Evolutionary conservation across 305 asterid genomes (phyloP), one percentile per base, ranked within the genome.

Genomic region (Andrographis paniculata): DNA sequence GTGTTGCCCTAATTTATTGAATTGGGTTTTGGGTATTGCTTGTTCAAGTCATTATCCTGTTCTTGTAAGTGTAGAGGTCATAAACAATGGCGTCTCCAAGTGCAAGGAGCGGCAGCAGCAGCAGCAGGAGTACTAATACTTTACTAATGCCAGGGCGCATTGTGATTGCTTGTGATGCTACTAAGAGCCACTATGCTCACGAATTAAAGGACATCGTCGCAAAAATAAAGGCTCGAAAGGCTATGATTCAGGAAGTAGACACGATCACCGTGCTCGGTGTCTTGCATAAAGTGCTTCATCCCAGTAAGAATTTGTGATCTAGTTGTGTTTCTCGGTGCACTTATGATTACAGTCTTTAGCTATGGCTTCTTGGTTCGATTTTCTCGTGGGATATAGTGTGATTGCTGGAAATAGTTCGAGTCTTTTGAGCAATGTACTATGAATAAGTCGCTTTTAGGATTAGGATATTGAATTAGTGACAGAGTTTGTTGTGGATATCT

Each of bases 191-290:
- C 0, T 41, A 20, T 1, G 53, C 59, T 15, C 50, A 59, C 20
- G 86, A 77, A 53, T 38, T 77, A 27, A 63, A 59, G 53, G 49
- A 50, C 14, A 77, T 71, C n/a, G 58, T 68, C 42, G 16, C 47
- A 27, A 45, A 52, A 42, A 71, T 80, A 36, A 64, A 68, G 39
- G 30, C 50, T 43, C 59, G 59, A 18, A 68, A 66, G n/a, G 74
- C 50, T 59, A 72, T 83, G 59, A 81, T 77, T 71, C 84, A 61
- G 31, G 72, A 63, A 33, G 82, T 76, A 12, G 91, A 77, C 57
- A 74, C 82, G 0, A 62, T 83, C 22, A 61, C 74, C 6, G 76
- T 83, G 53, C 78, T 83, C 24, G 94, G 87, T 2, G 79, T 83
- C 33, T 14, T 83, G 65, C 84, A 79, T 52, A 74, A 68, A 62